Base-by-base conservation (phyloP, 129 eudicot species). In the Rutidosis leptorrhynchoides region DNA sequence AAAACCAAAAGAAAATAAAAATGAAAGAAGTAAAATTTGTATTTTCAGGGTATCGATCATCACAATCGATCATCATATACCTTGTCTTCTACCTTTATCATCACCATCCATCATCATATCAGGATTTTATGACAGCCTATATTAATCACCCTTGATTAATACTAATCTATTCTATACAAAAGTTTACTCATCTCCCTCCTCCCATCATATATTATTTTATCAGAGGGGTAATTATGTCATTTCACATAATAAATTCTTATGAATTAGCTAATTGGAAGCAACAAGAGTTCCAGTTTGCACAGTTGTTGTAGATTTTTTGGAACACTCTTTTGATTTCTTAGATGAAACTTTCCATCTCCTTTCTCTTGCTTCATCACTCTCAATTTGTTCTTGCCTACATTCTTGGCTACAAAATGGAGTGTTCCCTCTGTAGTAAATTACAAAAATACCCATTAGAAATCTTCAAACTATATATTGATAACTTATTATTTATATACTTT, bases 351-450 rank as follows among this genome's bases (percentile, higher is more conserved):
- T 88, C 90, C 90, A 83, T 73, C 81, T 84, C 69, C 77, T 87
- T 58, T 87, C 94, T 68, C 65, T 74, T 30, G 86, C 94, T 25
- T 90, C 97, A 77, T 90, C 97, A 45, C 64, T 79, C 26, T 91
- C 97, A 62, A 91, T 91, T 35, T 91, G 95, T 56, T 91, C 97
- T 85, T 91, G 97, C 54, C 97, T 81, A 70, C 97, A 91, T 20
- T 91, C 97, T 72, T 87, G 86, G 86, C 97, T 91, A 67, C 97
- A 91, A 71, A 79, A 91, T 75, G 97, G 96, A 20, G 97, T 83
- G 45, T 87, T 78, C 52, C 97, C 97, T 82, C 96, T 91, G 88
- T 68, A 77, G 5, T 57, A 77, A 54, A 20, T 53, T 43, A 29
- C 61, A 28, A 64, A 77, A 21, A 21, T 14, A 73, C 68, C 62